These are phyloP conservation scores for Trametes cubensis DNA, from an alignment of 768 basidiomycete genomes.

Conservation along the genomic window DNA sequence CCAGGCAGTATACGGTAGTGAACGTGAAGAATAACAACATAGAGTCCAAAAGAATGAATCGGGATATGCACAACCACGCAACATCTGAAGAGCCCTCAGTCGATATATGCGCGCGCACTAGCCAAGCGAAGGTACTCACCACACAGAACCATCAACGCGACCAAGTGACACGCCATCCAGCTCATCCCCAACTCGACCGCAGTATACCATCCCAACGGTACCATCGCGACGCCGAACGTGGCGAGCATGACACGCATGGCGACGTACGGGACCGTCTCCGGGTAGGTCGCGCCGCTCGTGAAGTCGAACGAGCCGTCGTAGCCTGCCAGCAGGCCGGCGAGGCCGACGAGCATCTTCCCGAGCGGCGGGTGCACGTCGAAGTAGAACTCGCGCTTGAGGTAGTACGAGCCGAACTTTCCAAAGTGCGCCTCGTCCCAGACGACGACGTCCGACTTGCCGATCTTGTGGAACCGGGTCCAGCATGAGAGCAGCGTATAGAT, in stretches of 20 bases:
- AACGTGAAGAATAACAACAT: slow-evolving; percentile 99
- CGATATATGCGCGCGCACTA: slow-evolving; percentile 1
- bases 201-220: slow-evolving; percentile 96
- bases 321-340: slow-evolving; percentile 88
- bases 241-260: slow-evolving; percentile 96
- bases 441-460: slow-evolving; percentile 82
- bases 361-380: slow-evolving; percentile 99
- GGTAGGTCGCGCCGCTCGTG: slow-evolving; percentile 88
- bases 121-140: slow-evolving; percentile 53
- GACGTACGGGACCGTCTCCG: slow-evolving; percentile 83
- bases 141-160: slow-evolving; percentile 89
- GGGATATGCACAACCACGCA: slow-evolving; percentile 94
- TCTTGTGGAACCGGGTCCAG: slow-evolving; percentile 93
- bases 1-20: slow-evolving; percentile 90
- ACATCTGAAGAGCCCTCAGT: slow-evolving; percentile 59
- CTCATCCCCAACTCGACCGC: slow-evolving; percentile 93
- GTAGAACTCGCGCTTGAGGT: slow-evolving; percentile 98
- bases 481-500: slow-evolving; percentile 93
- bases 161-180: slow-evolving; percentile 85
- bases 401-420: slow-evolving; percentile 98
- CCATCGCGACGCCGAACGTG: slow-evolving; percentile 92
- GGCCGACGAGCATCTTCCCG: slow-evolving; percentile 98
- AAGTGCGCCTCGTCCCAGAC: slow-evolving; percentile 99
- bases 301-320: slow-evolving; percentile 94
- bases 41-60: slow-evolving; percentile 96